phyloP scores from a whole-genome alignment of 2,329 filamentous ascomycete genomes.

The Claviceps sp. region DNA sequence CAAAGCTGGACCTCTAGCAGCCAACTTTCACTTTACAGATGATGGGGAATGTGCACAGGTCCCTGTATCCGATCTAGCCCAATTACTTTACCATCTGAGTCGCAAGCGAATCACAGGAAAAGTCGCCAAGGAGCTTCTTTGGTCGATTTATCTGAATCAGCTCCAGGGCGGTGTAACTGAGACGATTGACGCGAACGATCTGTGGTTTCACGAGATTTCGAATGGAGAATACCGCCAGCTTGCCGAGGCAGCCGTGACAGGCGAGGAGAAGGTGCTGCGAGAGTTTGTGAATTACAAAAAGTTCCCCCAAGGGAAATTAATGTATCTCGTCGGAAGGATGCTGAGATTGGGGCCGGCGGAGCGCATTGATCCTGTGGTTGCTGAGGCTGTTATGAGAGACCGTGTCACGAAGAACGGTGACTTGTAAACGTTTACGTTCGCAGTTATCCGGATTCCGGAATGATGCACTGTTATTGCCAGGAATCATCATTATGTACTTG shows the following conservation, averaged over 20 bases:
- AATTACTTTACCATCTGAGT: slow-evolving; percentile 36
- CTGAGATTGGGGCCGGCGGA: slow-evolving; percentile 39
- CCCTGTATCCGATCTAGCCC: slow-evolving; percentile 32
- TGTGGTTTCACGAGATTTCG: slow-evolving; percentile 43
- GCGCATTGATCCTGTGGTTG: slow-evolving; percentile 38
- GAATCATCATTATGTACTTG: too few relatives aligned
- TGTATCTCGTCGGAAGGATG: slow-evolving; percentile 48
- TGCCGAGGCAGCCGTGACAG: slow-evolving; percentile 29
- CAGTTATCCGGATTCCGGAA: too few relatives aligned
- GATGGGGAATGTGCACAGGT: slow-evolving; percentile 35
- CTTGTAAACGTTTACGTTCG: too few relatives aligned
- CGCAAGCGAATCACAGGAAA: slow-evolving; percentile 37
- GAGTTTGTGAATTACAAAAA: slow-evolving; percentile 30
- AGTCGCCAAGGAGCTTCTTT: slow-evolving; percentile 45
- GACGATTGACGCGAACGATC: slow-evolving; percentile 30
- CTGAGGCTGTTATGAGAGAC: slow-evolving; percentile 31
- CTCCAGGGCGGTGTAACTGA: slow-evolving; percentile 29
- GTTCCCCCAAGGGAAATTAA: slow-evolving; percentile 44
- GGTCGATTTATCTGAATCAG: slow-evolving; percentile 35
- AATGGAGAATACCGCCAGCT: slow-evolving; percentile 33
- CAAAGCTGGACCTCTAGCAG: slow-evolving; percentile 20
- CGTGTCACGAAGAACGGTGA: slow-evolving; percentile 12
- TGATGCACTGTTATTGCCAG: too few relatives aligned
- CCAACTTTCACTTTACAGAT: slow-evolving; percentile 24
- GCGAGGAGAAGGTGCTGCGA: slow-evolving; percentile 31